Evolutionary conservation across 768 basidiomycete species (phyloP), one percentile per base, ranked within the genome.

Genomic region (Pleurotus tuoliensis): DNA sequence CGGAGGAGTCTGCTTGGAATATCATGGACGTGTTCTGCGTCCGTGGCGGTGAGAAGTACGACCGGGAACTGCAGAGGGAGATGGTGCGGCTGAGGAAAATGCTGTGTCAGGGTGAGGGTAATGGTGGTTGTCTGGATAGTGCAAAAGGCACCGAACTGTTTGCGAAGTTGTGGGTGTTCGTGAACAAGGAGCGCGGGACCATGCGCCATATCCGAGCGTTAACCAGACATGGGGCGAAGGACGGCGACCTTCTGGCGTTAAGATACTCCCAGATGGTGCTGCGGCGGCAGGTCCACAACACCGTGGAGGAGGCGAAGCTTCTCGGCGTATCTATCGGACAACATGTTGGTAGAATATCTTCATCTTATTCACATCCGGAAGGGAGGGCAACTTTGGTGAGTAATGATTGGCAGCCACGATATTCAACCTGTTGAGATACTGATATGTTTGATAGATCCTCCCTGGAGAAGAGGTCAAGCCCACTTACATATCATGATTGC

Each of bases 31-130:
- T 5, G 11, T 53, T 40, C 22, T 53, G 51, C n/a, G 39, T 53
- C n/a, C 37, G 20, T 11, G 39, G 51, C 3, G 39, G 39, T 9
- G 25, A n/a, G 18, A 39, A 41, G 39, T 53, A 53, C 18, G 51
- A 53, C 20, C 34, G 12, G 18, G 51, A 53, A 38, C 39, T 53
- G n/a, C 51, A 53, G 39, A 39, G 51, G 24, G 51, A 53, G 39
- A 40, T 53, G 34, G 51, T 38, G 16, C 13, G 51, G 15, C 39
- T 53, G 13, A 15, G 39, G 39, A 53, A 53, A 30, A 38, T 22
- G 15, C 20, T 53, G 39, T 25, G 34, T 3, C 24, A 22, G 18
- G 51, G 41, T 8, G 51, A 53, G 4, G 15, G n/a, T n/a, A 41
- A 15, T 40, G 51, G 41, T 1, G 51, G 41, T 2, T 16, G 38